Percentiles rank a stretch among this genome's conserved stretches.
These are phyloP conservation scores for Talaromyces albobiverticillius DNA, from an alignment of 2,329 filamentous ascomycete genomes.

Conservation along the genomic window DNA sequence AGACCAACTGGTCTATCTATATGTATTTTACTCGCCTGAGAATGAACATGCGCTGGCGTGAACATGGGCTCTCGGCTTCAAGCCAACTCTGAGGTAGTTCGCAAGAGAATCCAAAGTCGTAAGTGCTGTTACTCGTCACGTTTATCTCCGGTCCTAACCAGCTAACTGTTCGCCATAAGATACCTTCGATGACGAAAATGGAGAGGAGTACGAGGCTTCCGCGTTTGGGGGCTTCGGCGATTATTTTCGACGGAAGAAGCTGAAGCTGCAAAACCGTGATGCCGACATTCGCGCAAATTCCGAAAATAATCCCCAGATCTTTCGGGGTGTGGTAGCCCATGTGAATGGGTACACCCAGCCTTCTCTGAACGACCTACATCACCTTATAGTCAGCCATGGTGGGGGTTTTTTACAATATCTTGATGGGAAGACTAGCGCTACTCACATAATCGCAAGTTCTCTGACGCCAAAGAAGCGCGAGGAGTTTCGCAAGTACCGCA, in stretches of 20 bases:
- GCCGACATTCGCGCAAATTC: constrained; percentile 70
- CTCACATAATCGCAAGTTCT: constrained; percentile 89
- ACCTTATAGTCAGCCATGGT: constrained; percentile 85
- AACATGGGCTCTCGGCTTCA: constrained; percentile 63
- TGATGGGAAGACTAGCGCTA: constrained; percentile 90
- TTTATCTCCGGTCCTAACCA: no score
- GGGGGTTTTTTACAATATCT: constrained; percentile 93
- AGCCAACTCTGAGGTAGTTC: constrained; percentile 56
- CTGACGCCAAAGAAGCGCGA: constrained; percentile 89
- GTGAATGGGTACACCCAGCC: constrained; percentile 97
- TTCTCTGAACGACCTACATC: constrained; percentile 82
- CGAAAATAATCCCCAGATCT: constrained; percentile 73
- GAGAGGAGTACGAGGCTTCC: constrained; percentile 87
- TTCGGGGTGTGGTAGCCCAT: constrained; percentile 85
- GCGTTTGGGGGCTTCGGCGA: constrained; percentile 85
- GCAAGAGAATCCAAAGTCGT: constrained; percentile 62
- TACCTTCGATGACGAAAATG: constrained; percentile 73
- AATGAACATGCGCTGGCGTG: constrained; percentile 16
- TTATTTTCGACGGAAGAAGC: constrained; percentile 93
- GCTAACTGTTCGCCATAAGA: constrained; percentile 39
- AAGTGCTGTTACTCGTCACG: no score
- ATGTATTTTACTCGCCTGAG: background rate
- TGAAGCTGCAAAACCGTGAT: constrained; percentile 95
- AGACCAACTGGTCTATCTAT: background rate
- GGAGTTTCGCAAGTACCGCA: constrained; percentile 82